Evolutionary conservation across 2,329 filamentous ascomycete species (phyloP), one percentile per base, ranked within the genome.

Genomic region (Xylaria sp.): DNA sequence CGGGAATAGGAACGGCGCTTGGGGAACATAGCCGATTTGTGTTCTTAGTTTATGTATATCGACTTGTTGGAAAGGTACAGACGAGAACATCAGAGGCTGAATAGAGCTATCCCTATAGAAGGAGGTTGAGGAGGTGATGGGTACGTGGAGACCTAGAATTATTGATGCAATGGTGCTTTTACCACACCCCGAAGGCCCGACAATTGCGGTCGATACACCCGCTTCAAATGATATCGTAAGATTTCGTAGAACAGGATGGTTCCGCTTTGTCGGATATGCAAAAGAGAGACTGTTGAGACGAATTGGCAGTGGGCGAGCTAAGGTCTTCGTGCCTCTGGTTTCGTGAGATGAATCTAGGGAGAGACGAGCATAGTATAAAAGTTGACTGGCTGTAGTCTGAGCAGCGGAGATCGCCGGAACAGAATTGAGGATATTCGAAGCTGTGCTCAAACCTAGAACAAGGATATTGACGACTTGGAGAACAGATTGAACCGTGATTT

Each of bases 101-200:
- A 15, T n/a, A 5, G 58, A 38, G 15, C 22, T 25, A 17, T n/a
- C 22, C 13, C n/a, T 20, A 15, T 22, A 15, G 9, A 17, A 2
- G 1, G 50, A 47, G 39, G 59, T 36, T 10, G 47, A 33, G 4
- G 60, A 17, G n/a, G 63, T 36, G 0, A 74, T 69, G 5, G 85
- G 83, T 1, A 78, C 71, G 71, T 96, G 93, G 0, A 97, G 83
- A 0, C 90, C 88, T 3, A 96, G 80, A 0, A 98, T 82, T 0
- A 98, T 81, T 0, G 91, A 87, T 0, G 91, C 85, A 39, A 97
- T 84, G 0, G 95, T 97, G 15, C 91, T 94, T 80, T 99, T 98
- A 0, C 96, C 95, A n/a, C 91, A 92, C 0, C 96, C 95, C 0
- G 94, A 97, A 0, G 87, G 81, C 0, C 95, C 94, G 1, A 96